Evolutionary conservation across 2,329 filamentous ascomycete species (phyloP), one percentile per base, ranked within the genome.

Genomic region (Colletotrichum sp.): DNA sequence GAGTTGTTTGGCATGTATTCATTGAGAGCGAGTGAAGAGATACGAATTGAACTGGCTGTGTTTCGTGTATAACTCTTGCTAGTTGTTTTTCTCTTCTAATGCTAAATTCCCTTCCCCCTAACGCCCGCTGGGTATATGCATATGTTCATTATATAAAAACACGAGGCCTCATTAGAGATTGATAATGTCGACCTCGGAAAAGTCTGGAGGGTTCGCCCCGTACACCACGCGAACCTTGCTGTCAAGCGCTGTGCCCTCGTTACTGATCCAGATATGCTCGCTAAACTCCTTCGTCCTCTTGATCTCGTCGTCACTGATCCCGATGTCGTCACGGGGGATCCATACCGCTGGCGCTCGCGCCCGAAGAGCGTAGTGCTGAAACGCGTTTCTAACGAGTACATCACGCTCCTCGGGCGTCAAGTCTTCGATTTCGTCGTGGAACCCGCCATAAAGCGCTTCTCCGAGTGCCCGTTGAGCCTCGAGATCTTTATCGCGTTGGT

Each of bases 371-470:
- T 93, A 93, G 82, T 99, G 97, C 85, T 96, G 93, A 85, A 99
- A 99, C 1, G 96, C 96, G 80, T 96, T 93, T 71, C 93, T 93
- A 15, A 97, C 94, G 52, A 99, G 91, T 74, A 92, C 89, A 82
- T 99, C 96, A 80, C 97, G 91, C 83, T 98, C 95, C 21, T 96
- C 95, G 0, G 96, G 95, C 2, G 95, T 97, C 65, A 99, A 88
- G 82, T 99, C 97, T 84, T 98, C 96, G 78, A 99, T 93, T 87
- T 98, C 96, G 81, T 99, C 96, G 79, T 96, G 93, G 80, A 96
- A 95, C 6, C 95, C 95, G 26, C 95, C 93, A 83, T 96, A 99
- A 4, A 99, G 89, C 4, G 96, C 94, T 65, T 96, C 93, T 8
- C 94, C 94, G 30, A 96, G 94, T 3, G 91, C 90, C 39, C 87